phyloP scores from a whole-genome alignment of 257 asterid genomes.

The Cynanchum wilfordii region DNA sequence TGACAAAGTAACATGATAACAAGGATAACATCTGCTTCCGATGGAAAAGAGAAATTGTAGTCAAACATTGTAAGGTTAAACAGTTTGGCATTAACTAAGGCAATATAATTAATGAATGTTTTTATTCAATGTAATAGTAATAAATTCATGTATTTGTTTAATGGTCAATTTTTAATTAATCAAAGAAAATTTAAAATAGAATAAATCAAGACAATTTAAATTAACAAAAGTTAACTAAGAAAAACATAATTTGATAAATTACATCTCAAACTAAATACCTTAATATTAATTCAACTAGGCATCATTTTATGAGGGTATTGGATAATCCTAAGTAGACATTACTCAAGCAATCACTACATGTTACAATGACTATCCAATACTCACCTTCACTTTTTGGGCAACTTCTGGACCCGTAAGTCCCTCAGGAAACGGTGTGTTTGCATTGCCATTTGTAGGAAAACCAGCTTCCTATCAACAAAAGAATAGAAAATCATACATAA shows the following conservation, averaged over 20 bases:
- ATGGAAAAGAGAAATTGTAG: background rate
- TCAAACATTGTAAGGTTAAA: background rate
- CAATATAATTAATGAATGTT: too few species aligned
- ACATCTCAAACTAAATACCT: too few species aligned
- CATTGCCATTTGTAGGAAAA: constrained; percentile 60
- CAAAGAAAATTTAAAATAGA: too few species aligned
- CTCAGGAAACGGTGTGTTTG: constrained; percentile 54
- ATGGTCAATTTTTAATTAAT: background rate
- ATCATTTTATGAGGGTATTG: background rate
- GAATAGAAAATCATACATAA: constrained; percentile 18
- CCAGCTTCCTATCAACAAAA: constrained; percentile 56
- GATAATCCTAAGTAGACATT: constrained; percentile 5
- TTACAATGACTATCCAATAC: constrained; percentile 7
- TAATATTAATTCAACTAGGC: too few species aligned
- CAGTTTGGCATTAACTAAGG: background rate
- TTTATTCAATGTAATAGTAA: too few species aligned
- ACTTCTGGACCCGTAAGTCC: constrained; percentile 82
- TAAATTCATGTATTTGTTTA: background rate
- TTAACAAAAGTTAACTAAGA: too few species aligned
- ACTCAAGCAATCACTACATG: constrained; percentile 11
- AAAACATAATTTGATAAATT: too few species aligned
- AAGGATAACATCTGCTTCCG: background rate
- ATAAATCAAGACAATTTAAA: too few species aligned
- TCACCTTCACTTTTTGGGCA: constrained; percentile 63
- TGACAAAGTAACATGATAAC: background rate